A percentile compares a stretch with the other conserved stretches of the same genome.
phyloP scores from a whole-genome alignment of 768 basidiomycete species.

The Roridomyces roridus region DNA sequence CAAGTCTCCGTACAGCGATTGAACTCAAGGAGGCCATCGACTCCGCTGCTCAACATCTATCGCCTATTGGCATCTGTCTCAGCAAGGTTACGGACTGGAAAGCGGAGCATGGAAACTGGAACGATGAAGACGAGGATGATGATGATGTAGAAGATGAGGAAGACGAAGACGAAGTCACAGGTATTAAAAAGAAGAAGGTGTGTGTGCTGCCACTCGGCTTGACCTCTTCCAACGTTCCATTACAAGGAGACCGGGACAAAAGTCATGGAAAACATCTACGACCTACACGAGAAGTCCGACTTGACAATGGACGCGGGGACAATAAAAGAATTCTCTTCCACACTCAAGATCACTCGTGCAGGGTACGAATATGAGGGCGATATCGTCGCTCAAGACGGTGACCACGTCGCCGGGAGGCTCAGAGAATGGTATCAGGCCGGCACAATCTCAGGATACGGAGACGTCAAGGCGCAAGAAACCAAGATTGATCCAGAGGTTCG shows the following conservation, averaged over 20 bases:
- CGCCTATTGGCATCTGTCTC: constrained; percentile 7
- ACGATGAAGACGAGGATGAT: neutral
- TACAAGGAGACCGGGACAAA: neutral
- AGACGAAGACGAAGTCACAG: neutral
- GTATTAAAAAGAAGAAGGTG: too few relatives aligned
- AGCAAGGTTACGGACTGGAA: constrained; percentile 6
- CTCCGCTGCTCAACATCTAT: constrained; percentile 1
- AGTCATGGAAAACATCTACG: neutral
- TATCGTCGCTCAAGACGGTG: neutral
- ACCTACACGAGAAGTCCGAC: neutral
- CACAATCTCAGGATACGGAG: constrained; percentile 28
- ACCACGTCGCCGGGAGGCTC: neutral
- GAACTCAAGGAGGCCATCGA: constrained; percentile 11
- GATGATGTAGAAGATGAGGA: neutral
- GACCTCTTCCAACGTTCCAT: too few relatives aligned
- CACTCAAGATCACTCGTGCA: neutral
- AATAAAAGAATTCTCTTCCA: neutral
- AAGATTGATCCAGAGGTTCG: constrained; percentile 25
- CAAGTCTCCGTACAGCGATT: too few relatives aligned
- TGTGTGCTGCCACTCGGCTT: too few relatives aligned
- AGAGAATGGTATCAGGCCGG: constrained; percentile 18
- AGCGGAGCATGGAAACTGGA: neutral
- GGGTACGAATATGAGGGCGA: constrained; percentile 4
- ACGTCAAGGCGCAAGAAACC: constrained; percentile 26
- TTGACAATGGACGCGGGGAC: neutral